Base-by-base conservation (phyloP, 768 basidiomycete species). In the Hortiboletus flavorubellus region DNA sequence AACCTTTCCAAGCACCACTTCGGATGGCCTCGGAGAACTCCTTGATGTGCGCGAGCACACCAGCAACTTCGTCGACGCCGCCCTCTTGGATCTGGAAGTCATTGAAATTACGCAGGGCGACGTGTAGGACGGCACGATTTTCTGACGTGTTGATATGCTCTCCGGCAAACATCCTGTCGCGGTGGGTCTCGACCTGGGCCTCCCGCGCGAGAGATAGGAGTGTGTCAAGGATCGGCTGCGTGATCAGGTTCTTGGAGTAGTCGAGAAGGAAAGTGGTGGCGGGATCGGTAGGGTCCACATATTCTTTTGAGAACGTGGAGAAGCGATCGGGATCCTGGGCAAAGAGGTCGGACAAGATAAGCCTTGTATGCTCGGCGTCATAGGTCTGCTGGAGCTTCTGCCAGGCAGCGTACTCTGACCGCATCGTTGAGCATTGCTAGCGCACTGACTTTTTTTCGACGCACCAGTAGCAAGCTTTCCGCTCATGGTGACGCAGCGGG, bases 91-190 rank as follows among this genome's bases (percentile, higher is more conserved):
- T 93, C 65, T 82, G 77, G 75, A 89, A 93, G 60, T 88, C 85
- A 56, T 86, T 81, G 62, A 80, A 74, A 75, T 87, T 85, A 59
- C 97, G 86, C 47, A 99, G 82, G 6, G 97, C 96, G 56, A 98
- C 78, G 72, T 99, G 97, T 3, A 99, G 82, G 7, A 98, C 97
- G 2, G 97, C 92, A 51, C 97, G 93, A 67, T 92, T 95, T 72
- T 98, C 97, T 23, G 93, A 95, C 16, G 95, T 98, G 78, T 98
- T 98, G 81, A 98, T 98, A 73, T 97, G 97, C 71, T 90, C 86
- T 43, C 97, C 96, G 2, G 87, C 73, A 69, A 96, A 98, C 94
- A 98, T 97, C 73, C 85, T 86, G 72, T 98, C 89, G 50, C 95
- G 84, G 69, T 80, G 84, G 21, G 78, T 67, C 80, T 97, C 93